These are phyloP conservation scores for Saccharomyces hybrid DNA, from an alignment of 1,139 yeast genomes.

Conservation along the genomic window DNA sequence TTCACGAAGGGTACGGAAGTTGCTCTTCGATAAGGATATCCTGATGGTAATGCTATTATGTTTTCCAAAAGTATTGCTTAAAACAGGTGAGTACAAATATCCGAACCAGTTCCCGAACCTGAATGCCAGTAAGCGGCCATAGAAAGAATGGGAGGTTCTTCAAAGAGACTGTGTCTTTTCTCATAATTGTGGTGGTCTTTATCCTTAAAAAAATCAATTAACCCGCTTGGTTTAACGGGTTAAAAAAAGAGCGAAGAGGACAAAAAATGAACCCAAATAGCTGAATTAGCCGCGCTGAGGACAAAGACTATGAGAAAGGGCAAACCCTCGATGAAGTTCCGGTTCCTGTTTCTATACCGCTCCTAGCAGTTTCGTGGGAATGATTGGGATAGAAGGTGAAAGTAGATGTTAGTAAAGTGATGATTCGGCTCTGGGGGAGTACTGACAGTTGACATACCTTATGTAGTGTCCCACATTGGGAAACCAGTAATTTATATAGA, in stretches of 20 bases:
- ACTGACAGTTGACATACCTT: constrained; percentile 10
- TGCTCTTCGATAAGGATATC: not conserved
- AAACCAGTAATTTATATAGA: constrained; percentile 13
- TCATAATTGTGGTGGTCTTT: not conserved
- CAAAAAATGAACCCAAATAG: not conserved
- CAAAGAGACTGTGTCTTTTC: not conserved
- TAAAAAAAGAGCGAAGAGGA: not conserved
- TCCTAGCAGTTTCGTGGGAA: not conserved
- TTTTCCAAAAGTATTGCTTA: not conserved
- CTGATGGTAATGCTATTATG: not conserved
- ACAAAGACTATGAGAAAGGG: not conserved
- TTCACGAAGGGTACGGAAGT: not conserved
- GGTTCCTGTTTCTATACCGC: not conserved
- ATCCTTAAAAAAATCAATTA: not conserved
- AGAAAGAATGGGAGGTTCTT: not conserved
- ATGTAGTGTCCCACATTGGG: constrained; percentile 8
- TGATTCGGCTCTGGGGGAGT: not conserved
- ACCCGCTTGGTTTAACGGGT: not conserved
- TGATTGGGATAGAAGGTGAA: not conserved
- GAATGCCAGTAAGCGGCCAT: not conserved
- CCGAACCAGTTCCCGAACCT: not conserved
- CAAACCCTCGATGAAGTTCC: not conserved
- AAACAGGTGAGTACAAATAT: not conserved
- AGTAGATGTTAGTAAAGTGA: constrained; percentile 2
- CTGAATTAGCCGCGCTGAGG: not conserved